Percentiles rank a stretch among this genome's conserved stretches.
These are phyloP conservation scores for Aegilops speltoides DNA, from an alignment of 176 grass and related monocot genomes.

Conservation along the genomic window DNA sequence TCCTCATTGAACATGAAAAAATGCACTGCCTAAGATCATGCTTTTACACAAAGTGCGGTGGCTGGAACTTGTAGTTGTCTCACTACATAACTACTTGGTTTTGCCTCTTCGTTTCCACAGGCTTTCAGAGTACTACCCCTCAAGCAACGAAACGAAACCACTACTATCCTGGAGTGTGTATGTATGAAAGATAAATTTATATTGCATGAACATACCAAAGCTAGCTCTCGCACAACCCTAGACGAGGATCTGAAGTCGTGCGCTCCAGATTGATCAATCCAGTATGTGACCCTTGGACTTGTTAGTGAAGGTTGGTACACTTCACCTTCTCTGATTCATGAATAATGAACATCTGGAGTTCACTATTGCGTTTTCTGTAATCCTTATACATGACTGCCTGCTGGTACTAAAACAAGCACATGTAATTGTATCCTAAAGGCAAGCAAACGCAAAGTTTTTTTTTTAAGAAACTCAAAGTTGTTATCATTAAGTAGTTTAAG, in stretches of 20 bases:
- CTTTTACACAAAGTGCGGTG: background rate
- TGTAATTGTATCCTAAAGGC: background rate
- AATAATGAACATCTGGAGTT: conserved; percentile 26
- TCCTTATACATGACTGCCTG: conserved; percentile 1
- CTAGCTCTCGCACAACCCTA: conserved; percentile 19
- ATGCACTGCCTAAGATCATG: background rate
- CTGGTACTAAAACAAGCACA: background rate
- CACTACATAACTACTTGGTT: background rate
- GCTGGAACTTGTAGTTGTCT: background rate
- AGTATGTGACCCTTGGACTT: conserved; percentile 24
- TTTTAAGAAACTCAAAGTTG: too few species aligned
- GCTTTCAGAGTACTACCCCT: conserved; percentile 65
- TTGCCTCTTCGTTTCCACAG: conserved; percentile 23
- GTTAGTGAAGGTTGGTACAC: conserved; percentile 43
- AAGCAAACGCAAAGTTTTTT: too few species aligned
- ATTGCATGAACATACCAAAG: conserved; percentile 47
- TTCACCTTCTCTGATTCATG: background rate
- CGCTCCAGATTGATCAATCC: conserved; percentile 26
- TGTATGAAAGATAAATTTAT: background rate
- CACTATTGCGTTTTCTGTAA: background rate
- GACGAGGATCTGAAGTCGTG: conserved; percentile 23
- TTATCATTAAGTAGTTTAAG: too few species aligned
- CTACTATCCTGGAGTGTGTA: conserved; percentile 42
- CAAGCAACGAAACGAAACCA: conserved; percentile 6
- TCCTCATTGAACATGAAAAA: background rate